phyloP scores from a whole-genome alignment of 345 rosid species.

The Acer saccharum region DNA sequence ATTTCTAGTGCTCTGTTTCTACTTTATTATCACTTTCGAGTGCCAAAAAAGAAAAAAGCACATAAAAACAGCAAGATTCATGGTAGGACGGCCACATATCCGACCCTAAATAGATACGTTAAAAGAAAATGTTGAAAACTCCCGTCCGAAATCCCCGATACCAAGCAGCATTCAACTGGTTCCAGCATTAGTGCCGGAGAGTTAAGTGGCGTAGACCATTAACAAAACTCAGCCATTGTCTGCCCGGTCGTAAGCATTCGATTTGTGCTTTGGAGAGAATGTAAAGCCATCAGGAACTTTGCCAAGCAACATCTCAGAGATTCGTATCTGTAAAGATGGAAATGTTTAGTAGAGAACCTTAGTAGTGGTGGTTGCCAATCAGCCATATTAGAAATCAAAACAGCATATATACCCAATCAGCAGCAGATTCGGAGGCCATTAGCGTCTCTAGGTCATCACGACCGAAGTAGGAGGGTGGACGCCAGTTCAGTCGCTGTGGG shows the following conservation, averaged over 20 bases:
- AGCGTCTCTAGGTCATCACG: slow-evolving; percentile 97
- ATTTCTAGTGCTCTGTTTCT: no score
- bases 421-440: slow-evolving; percentile 94
- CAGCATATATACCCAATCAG: slow-evolving; percentile 73
- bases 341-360: background rate
- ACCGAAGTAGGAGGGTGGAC: slow-evolving; percentile 84
- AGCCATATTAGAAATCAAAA: background rate
- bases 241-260: slow-evolving; percentile 83
- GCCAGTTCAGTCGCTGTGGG: slow-evolving; percentile 88
- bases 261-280: slow-evolving; percentile 94
- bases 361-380: background rate
- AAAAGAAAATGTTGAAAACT: background rate
- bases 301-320: slow-evolving; percentile 93
- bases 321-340: slow-evolving; percentile 54
- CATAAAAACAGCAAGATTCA: no score
- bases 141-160: background rate
- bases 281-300: slow-evolving; percentile 89
- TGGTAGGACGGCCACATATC: no score
- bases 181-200: no score
- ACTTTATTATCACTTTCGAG: no score
- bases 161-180: no score
- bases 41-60: no score
- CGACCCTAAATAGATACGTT: no score
- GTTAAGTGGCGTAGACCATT: no score
- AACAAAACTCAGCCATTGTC: slow-evolving; percentile 68